phyloP scores from a whole-genome alignment of 2,329 filamentous ascomycete genomes.

The Pseudocercospora fijiensis region DNA sequence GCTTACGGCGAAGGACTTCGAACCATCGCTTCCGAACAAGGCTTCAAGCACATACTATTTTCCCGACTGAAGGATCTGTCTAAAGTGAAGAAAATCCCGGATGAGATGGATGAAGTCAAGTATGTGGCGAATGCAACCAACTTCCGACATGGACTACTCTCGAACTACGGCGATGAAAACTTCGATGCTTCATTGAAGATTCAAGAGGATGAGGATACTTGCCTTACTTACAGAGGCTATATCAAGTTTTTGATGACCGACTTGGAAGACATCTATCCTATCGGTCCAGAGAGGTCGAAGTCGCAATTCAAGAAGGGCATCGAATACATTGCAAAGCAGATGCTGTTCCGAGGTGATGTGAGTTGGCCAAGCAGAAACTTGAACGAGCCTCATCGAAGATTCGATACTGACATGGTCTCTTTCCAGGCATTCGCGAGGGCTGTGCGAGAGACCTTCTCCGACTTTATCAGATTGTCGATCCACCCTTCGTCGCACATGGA shows the following conservation, averaged over 20 bases:
- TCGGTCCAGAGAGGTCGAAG: constrained; percentile 15
- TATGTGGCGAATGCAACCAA: constrained; percentile 24
- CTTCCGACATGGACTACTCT: constrained; percentile 19
- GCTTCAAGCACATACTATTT: constrained; percentile 18
- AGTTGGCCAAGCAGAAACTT: not conserved
- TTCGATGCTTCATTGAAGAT: constrained; percentile 12
- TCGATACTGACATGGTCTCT: not conserved
- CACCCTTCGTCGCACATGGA: constrained; percentile 9
- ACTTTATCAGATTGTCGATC: constrained; percentile 18
- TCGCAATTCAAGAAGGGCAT: constrained; percentile 18
- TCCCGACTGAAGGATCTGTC: constrained; percentile 21
- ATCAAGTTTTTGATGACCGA: constrained; percentile 20
- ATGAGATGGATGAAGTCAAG: constrained; percentile 22
- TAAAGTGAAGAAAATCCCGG: constrained; percentile 13
- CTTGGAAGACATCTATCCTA: constrained; percentile 20
- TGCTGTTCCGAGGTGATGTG: constrained; percentile 25
- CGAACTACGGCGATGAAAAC: constrained; percentile 15
- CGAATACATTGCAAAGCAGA: constrained; percentile 23
- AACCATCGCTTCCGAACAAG: constrained; percentile 10
- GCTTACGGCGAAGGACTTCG: constrained; percentile 18
- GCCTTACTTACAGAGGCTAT: constrained; percentile 22
- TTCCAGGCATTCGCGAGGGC: constrained; percentile 19
- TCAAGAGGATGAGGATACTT: constrained; percentile 17
- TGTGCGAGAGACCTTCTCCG: constrained; percentile 15
- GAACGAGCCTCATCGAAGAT: not conserved